These are phyloP conservation scores for Entomortierella lignicola DNA, from an alignment of 192 early-diverging fungal species.

Conservation along the genomic window DNA sequence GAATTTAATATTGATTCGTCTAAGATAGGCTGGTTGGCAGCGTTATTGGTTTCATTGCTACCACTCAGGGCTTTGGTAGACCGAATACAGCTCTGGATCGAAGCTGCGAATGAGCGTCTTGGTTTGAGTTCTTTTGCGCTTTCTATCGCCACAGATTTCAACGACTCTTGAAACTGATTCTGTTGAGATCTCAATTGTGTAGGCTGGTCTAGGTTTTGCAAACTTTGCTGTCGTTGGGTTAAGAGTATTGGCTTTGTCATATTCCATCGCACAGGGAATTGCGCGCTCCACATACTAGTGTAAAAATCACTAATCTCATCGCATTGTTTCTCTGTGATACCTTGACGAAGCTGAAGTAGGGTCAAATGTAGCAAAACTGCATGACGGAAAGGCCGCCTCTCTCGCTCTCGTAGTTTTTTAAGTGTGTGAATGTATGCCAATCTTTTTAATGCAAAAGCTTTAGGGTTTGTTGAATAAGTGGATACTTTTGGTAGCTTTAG, in stretches of 20 bases:
- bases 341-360: slow-evolving; percentile 21
- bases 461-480: slow-evolving; percentile 5
- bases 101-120: slow-evolving; percentile 23
- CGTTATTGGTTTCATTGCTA: not conserved
- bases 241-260: slow-evolving; percentile 2
- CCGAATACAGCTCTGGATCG: slow-evolving; percentile 21
- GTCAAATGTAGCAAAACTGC: slow-evolving; percentile 26
- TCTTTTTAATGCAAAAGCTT: slow-evolving; percentile 26
- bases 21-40: not conserved
- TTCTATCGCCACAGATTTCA: not conserved
- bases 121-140: slow-evolving; percentile 20
- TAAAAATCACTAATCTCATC: slow-evolving; percentile 46
- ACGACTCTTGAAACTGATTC: not conserved
- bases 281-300: slow-evolving; percentile 15
- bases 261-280: slow-evolving; percentile 26
- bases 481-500: not conserved
- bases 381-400: slow-evolving; percentile 32
- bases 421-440: slow-evolving; percentile 29
- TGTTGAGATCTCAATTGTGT: too few species aligned
- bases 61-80: slow-evolving; percentile 5
- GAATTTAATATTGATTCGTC: not conserved
- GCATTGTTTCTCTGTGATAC: slow-evolving; percentile 26
- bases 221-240: slow-evolving; percentile 16
- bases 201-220: not conserved
- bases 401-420: slow-evolving; percentile 31